A percentile compares a stretch with the other conserved stretches of the same genome.
These are phyloP conservation scores for Amaranthus hypochondriacus DNA, from an alignment of 148 eudicot species.

Conservation along the genomic window DNA sequence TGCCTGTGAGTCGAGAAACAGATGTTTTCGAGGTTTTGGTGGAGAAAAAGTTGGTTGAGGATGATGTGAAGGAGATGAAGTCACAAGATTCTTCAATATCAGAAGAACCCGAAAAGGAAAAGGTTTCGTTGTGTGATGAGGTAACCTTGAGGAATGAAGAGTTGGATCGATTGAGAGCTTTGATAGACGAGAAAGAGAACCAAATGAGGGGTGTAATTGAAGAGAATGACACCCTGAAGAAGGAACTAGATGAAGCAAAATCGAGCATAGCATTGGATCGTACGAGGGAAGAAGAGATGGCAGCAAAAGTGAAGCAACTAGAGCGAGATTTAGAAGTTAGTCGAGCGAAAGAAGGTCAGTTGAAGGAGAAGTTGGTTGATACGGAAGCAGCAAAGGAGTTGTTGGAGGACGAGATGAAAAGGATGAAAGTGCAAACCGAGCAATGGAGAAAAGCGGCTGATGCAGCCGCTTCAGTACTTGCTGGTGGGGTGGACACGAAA, in stretches of 20 bases:
- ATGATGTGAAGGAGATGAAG: slow-evolving; percentile 27
- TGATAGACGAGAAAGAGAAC: slow-evolving; percentile 52
- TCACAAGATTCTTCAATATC: slow-evolving; percentile 15
- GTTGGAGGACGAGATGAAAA: slow-evolving; percentile 76
- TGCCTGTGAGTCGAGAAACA: slow-evolving; percentile 40
- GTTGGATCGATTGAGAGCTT: slow-evolving; percentile 32
- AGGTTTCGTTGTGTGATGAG: slow-evolving; percentile 34
- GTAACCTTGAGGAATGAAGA: slow-evolving; percentile 44
- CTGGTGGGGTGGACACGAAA: slow-evolving; percentile 49
- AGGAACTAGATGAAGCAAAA: slow-evolving; percentile 41
- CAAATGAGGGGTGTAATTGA: slow-evolving; percentile 29
- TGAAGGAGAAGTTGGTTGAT: slow-evolving; percentile 43
- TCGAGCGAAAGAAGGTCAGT: slow-evolving; percentile 28
- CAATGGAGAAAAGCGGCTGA: slow-evolving; percentile 98
- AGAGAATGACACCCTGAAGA: slow-evolving; percentile 50
- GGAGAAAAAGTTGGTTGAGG: slow-evolving; percentile 34
- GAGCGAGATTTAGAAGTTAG: slow-evolving; percentile 43
- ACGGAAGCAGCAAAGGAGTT: slow-evolving; percentile 44
- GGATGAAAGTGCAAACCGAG: slow-evolving; percentile 83
- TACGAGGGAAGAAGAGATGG: slow-evolving; percentile 42
- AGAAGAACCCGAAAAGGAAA: slow-evolving; percentile 22
- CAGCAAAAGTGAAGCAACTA: slow-evolving; percentile 28
- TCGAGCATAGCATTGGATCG: slow-evolving; percentile 26
- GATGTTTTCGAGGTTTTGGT: slow-evolving; percentile 87
- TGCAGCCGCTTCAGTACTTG: slow-evolving; percentile 74